Evolutionary conservation across 345 rosid species (phyloP), one percentile per base, ranked within the genome.

Genomic region (Euphorbia peplus): DNA sequence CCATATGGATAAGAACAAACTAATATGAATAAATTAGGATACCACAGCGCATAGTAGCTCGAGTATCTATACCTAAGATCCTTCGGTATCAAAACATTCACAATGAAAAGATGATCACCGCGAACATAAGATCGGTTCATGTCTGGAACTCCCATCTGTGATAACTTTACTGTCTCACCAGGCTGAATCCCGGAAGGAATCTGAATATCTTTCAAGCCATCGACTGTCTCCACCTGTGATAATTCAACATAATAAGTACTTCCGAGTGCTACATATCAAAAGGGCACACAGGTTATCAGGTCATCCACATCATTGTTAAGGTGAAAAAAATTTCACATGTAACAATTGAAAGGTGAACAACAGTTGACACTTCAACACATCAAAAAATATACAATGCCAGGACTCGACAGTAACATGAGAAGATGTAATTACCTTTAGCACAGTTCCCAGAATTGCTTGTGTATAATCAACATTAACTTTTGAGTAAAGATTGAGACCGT

Each of bases 171-270:
- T 16, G 82, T 76, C 64, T 86, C 96, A 5, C 97, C 97, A 39
- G 96, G 92, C 85, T 93, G 97, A 79, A 82, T 81, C 65, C 97
- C 98, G 6, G 86, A 35, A 39, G 96, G 97, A 73, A 93, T 86
- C 60, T 61, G 73, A 74, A 90, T 92, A 74, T 87, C 89, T 83
- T 73, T 83, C 71, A 78, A 69, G 55, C 98, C 98, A 68, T 86
- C 92, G 24, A 91, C 87, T 19, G 98, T 93, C 74, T 91, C 91
- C 60, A 93, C 98, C 98, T 93, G 84, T 62, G 37, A 6, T 32
- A 32, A 32, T 32, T 32, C 42, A 39, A 39, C 42, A 39, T 39
- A 35, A 35, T 35, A 32, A 61, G n/a, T 12, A 37, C 41, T 61
- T 19, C 14, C 65, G 11, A 21, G 13, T 61, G 50, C n/a, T 61